Conservation (phyloP, 2,329 filamentous ascomycete genomes). For the Alternaria viburni region DNA sequence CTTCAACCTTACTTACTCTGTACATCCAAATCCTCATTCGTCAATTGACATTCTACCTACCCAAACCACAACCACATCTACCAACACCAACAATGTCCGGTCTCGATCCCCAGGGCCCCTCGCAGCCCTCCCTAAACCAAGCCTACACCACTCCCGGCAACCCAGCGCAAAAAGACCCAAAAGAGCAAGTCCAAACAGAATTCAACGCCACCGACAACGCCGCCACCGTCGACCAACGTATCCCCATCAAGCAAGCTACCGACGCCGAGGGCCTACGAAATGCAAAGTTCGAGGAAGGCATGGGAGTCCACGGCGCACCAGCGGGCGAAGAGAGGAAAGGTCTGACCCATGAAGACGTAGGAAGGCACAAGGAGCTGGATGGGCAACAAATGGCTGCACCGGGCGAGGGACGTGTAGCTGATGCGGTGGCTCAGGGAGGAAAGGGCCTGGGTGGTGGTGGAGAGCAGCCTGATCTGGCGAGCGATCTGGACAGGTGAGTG, state of each 20-base stretch:
- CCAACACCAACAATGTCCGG: conserved; percentile 41
- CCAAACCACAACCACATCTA: neutral
- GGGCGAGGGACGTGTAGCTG: conserved; percentile 54
- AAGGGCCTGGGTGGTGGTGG: conserved; percentile 43
- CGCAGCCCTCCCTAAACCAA: conserved; percentile 53
- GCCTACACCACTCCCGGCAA: conserved; percentile 57
- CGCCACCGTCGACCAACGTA: conserved; percentile 42
- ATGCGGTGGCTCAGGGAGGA: conserved; percentile 48
- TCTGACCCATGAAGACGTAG: conserved; percentile 49
- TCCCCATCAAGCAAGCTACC: conserved; percentile 47
- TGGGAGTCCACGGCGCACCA: conserved; percentile 53
- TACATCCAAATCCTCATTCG: neutral
- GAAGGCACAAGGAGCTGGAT: conserved; percentile 55
- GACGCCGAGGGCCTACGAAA: conserved; percentile 49
- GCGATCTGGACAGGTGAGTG: conserved; percentile 53
- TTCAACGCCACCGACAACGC: conserved; percentile 45
- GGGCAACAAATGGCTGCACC: conserved; percentile 57
- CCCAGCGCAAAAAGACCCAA: conserved; percentile 51
- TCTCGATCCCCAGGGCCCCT: conserved; percentile 50
- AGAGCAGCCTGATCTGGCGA: conserved; percentile 50
- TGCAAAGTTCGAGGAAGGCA: conserved; percentile 30
- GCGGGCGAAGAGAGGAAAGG: conserved; percentile 53
- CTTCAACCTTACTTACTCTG: neutral
- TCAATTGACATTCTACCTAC: neutral
- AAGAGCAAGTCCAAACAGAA: conserved; percentile 44